Evolutionary conservation across 2,329 filamentous ascomycete species (phyloP), one percentile per base, ranked within the genome.

Genomic region (Bipolaris gigantea): DNA sequence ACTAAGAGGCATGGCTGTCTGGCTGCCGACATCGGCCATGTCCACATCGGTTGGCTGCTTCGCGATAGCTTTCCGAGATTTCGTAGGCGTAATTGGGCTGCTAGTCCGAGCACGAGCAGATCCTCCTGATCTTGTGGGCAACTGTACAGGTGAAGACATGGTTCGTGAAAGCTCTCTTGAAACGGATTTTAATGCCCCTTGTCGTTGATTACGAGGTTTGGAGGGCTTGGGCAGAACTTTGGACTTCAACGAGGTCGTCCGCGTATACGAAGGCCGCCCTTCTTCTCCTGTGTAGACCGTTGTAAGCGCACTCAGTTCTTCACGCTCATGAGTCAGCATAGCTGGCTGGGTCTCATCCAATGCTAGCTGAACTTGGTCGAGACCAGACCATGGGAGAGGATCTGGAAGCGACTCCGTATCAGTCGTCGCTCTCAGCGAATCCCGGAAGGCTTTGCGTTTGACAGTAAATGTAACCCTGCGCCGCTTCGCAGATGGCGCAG

Each of bases 261-360:
- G 58, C 33, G 56, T 52, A 45, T 62, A 62, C 19, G 47, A 58
- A 55, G 35, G 49, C 27, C 59, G 55, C 13, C 53, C 61, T 10
- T 65, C 56, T 47, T 64, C 57, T 45, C 61, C 51, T 19, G 60
- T 60, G 25, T 57, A 56, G 15, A 50, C 57, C 15, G 70, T 73
- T 36, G 73, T 70, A 48, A 62, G 56, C 18, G 70, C 69, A 18
- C 74, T 73, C 36, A 69, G 66, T 38, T 69, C 46, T 53, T 77
- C 76, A 15, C 67, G 69, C 47, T 62, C 59, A 35, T 63, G 66
- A 13, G 57, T 54, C 11, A 64, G 63, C 15, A 57, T 53, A n/a
- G 44, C 62, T n/a, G 66, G 62, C 36, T 64, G 56, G 10, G 50
- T 63, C 8, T 58, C 57, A 8, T 58, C 54, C 16, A 32, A 63